Conservation (phyloP, 768 basidiomycete genomes). For the Crepidotus variabilis region DNA sequence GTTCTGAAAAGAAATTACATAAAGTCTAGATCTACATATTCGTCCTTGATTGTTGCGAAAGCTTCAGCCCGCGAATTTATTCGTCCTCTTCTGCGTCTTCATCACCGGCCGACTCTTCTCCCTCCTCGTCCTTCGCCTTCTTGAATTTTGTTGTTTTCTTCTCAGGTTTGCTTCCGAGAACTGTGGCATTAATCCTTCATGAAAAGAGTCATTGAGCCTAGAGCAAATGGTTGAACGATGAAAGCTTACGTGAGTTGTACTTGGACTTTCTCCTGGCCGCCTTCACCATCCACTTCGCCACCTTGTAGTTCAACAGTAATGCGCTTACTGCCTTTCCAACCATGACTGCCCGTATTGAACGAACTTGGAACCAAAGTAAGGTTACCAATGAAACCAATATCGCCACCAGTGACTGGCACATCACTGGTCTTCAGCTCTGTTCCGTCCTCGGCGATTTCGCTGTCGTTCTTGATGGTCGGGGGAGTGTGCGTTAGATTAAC, state of each 20-base stretch:
- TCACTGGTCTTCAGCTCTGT: not conserved
- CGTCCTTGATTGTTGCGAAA: too few species aligned
- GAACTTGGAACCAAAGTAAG: slow-evolving; percentile 53
- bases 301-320: slow-evolving; percentile 61
- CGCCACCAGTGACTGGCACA: slow-evolving; percentile 26
- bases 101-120: slow-evolving; percentile 6
- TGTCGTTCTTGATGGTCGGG: slow-evolving; percentile 29
- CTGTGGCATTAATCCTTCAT: slow-evolving; percentile 72
- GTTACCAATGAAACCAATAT: slow-evolving; percentile 59
- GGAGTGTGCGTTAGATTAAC: slow-evolving; percentile 65
- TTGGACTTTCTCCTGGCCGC: slow-evolving; percentile 61
- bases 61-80: not conserved
- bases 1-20: not conserved
- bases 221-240: not conserved
- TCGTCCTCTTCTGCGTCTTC: not conserved
- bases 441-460: slow-evolving; percentile 4
- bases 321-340: slow-evolving; percentile 78
- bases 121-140: slow-evolving; percentile 25
- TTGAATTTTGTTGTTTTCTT: slow-evolving; percentile 31
- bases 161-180: slow-evolving; percentile 60
- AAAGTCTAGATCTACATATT: not conserved
- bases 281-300: slow-evolving; percentile 37
- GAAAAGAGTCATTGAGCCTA: slow-evolving; percentile 5
- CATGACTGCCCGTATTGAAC: slow-evolving; percentile 76
- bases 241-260: slow-evolving; percentile 67